Evolutionary conservation across 306 rosid genomes (phyloP).

Genomic region (Ziziphus jujuba): DNA sequence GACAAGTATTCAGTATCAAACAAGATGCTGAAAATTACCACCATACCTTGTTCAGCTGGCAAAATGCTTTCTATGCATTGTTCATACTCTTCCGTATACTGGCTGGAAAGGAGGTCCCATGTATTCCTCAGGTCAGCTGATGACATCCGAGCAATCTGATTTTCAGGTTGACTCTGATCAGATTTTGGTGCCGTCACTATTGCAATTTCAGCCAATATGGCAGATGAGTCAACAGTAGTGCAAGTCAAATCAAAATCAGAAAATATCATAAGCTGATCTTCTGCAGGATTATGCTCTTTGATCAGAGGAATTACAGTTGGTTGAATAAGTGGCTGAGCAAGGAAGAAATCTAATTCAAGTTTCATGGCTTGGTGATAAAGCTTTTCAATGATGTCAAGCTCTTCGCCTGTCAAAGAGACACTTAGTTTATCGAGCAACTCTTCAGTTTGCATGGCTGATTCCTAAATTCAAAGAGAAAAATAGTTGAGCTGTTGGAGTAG

Average conservation of each 20-base stretch:
- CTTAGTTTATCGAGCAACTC: constrained; percentile 94
- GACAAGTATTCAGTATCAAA: background rate
- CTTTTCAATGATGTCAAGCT: constrained; percentile 90
- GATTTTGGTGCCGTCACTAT: constrained; percentile 82
- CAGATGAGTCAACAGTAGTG: constrained; percentile 91
- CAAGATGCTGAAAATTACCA: constrained; percentile 14
- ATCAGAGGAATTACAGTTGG: constrained; percentile 83
- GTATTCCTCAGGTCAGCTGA: constrained; percentile 80
- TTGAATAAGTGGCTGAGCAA: constrained; percentile 77
- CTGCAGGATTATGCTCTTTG: constrained; percentile 60
- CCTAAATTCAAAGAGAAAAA: constrained; percentile 72
- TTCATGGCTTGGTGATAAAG: constrained; percentile 95
- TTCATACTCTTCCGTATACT: constrained; percentile 91
- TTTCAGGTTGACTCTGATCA: constrained; percentile 70
- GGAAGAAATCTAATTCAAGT: constrained; percentile 84
- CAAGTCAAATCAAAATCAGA: constrained; percentile 98
- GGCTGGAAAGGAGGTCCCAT: constrained; percentile 74
- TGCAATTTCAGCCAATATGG: constrained; percentile 95
- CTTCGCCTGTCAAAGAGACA: constrained; percentile 97
- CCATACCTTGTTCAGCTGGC: constrained; percentile 64
- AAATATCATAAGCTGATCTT: constrained; percentile 67
- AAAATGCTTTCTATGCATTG: constrained; percentile 79
- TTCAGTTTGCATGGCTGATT: constrained; percentile 79
- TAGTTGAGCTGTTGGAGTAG: constrained; percentile 37
- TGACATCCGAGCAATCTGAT: constrained; percentile 62